Conservation (phyloP, 2,329 filamentous ascomycete genomes). For the Camillea tinctor region DNA sequence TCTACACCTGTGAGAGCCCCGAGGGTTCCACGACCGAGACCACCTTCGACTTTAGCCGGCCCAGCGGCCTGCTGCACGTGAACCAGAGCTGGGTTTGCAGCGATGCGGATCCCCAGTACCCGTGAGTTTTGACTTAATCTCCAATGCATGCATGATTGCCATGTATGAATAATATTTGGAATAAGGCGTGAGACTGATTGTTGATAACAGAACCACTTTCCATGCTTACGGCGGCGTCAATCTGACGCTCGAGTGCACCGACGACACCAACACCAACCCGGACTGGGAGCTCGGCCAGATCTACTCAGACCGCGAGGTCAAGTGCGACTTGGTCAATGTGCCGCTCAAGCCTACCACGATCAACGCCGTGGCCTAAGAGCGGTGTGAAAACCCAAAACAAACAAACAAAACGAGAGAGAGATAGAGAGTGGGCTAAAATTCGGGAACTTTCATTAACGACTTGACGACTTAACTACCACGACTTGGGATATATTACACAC, state of each 20-base stretch:
- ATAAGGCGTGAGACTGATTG: too few species aligned
- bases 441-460: too few species aligned
- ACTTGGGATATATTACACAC: too few species aligned
- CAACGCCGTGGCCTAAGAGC: conserved; percentile 34
- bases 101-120: conserved; percentile 38
- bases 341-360: conserved; percentile 34
- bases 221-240: conserved; percentile 33
- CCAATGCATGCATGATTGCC: not conserved
- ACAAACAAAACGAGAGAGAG: too few species aligned
- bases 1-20: conserved; percentile 43
- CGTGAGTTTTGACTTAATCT: conserved; percentile 30
- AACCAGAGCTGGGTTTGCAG: conserved; percentile 51
- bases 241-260: conserved; percentile 36
- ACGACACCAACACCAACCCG: conserved; percentile 35
- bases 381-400: not conserved
- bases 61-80: conserved; percentile 37
- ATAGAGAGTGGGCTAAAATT: too few species aligned
- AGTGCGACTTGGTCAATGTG: conserved; percentile 32
- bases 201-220: conserved; percentile 34
- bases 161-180: too few species aligned
- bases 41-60: conserved; percentile 43
- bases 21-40: conserved; percentile 32
- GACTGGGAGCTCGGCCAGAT: conserved; percentile 41
- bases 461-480: too few species aligned
- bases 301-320: conserved; percentile 36